A percentile compares a stretch with the other conserved stretches of the same genome.
Conservation (phyloP, 306 rosid genomes). For the Inga leiocalycina region DNA sequence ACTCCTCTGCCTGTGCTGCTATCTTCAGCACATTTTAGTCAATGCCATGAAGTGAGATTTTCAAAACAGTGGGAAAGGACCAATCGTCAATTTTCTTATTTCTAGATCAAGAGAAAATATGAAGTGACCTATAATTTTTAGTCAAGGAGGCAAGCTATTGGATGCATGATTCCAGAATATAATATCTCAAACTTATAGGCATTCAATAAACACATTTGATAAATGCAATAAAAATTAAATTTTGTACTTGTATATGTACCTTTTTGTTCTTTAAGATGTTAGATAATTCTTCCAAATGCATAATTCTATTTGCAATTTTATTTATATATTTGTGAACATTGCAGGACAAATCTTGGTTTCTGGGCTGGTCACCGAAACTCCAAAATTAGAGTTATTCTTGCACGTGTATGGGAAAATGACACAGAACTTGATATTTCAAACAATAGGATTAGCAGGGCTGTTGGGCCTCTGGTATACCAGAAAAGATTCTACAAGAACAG, state of each 20-base stretch:
- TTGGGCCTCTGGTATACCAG: constrained; percentile 81
- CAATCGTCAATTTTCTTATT: neutral
- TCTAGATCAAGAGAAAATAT: neutral
- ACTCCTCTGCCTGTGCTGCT: neutral
- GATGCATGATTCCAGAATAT: neutral
- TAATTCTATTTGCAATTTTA: constrained; percentile 25
- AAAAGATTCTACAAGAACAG: constrained; percentile 83
- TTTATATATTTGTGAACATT: constrained; percentile 31
- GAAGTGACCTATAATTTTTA: neutral
- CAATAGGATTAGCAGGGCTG: constrained; percentile 89
- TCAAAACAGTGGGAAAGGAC: neutral
- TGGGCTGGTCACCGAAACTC: constrained; percentile 99
- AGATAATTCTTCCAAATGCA: neutral
- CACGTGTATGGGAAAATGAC: constrained; percentile 94
- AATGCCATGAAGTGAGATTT: neutral
- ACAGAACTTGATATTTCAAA: constrained; percentile 90
- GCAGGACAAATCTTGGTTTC: constrained; percentile 89
- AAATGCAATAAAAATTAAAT: constrained; percentile 8
- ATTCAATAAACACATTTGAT: constrained; percentile 4
- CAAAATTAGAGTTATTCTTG: constrained; percentile 92
- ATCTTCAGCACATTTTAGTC: constrained; percentile 1
- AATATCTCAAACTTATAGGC: neutral
- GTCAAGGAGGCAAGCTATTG: neutral
- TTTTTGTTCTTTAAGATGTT: constrained; percentile 26
- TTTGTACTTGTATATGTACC: neutral